Evolutionary conservation across 1,284 basidiomycete species (phyloP), one percentile per base, ranked within the genome.

Genomic region (Pseudozyma sp.): DNA sequence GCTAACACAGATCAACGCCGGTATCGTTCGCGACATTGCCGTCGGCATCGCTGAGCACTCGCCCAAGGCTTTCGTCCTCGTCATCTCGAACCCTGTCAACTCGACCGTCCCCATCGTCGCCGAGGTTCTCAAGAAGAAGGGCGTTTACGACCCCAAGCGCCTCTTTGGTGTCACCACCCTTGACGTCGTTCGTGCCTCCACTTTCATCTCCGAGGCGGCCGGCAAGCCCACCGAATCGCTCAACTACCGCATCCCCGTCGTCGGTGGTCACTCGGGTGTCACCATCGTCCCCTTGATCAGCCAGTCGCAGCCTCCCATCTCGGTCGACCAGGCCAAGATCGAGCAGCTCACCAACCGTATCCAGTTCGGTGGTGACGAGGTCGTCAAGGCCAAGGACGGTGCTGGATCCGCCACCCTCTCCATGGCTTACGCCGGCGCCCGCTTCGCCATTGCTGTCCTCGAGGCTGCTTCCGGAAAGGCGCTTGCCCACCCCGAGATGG

Each of bases 151-250:
- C 86, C 92, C 94, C 74, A 67, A 61, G 47, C 43, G 68, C 78
- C 85, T 99, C 74, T 98, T 98, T 84, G 97, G 96, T 89, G 94
- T 98, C 54, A 98, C 97, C 66, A 98, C 97, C 39, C 90, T 99
- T 71, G 96, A 99, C 85, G 94, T 98, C 72, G 94, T 98, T 80
- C 94, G 97, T 81, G 91, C 97, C 33, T 94, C 94, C 16, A 95
- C 94, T 60, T 99, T 99, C 86, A 91, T 97, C 54, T 88, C 94
- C 33, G 93, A 94, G 85, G 88, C 92, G 75, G 86, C 90, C 60
- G 90, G 90, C 75, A 88, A 89, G 76, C 86, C 89, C 57, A 90
- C 91, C 65, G 86, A 88, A 37, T 89, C 88, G 40, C 72, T 69
- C 60, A 75, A 74, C 64, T 83, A 71, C 77, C 86, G 88, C 51